phyloP scores from a whole-genome alignment of 169 alveolate genomes.

The Eimeria brunetti region DNA sequence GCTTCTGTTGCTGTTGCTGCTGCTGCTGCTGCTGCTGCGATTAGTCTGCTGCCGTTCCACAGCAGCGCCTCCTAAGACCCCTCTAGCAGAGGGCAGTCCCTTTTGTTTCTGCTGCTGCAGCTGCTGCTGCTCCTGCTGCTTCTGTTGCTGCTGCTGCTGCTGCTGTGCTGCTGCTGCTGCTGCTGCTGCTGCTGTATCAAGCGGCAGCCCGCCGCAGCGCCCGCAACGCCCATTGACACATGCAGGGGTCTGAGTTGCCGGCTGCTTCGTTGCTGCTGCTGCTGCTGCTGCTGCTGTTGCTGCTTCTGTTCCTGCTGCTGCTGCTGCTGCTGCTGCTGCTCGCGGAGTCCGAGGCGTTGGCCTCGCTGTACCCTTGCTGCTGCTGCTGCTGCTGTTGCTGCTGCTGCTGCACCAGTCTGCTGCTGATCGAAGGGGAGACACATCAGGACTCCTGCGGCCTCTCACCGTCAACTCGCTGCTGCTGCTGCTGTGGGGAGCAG shows the following conservation, averaged over 20 bases:
- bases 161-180: no score
- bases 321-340: background rate
- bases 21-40: background rate
- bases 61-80: background rate
- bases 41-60: background rate
- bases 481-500: background rate
- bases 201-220: background rate
- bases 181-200: background rate
- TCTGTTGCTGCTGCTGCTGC: no score
- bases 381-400: conserved; percentile 13
- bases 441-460: background rate
- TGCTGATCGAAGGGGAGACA: conserved; percentile 3
- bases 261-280: conserved; percentile 19
- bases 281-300: conserved; percentile 29
- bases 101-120: background rate
- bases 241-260: background rate
- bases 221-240: conserved; percentile 28
- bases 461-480: background rate
- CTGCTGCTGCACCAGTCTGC: no score
- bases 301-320: no score
- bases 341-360: conserved; percentile 5
- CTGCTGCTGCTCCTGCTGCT: conserved; percentile 10
- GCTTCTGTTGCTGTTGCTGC: no score
- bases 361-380: background rate
- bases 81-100: background rate